Evolutionary conservation across 2,329 filamentous ascomycete genomes (phyloP).

Genomic region (Beauveria asiatica): DNA sequence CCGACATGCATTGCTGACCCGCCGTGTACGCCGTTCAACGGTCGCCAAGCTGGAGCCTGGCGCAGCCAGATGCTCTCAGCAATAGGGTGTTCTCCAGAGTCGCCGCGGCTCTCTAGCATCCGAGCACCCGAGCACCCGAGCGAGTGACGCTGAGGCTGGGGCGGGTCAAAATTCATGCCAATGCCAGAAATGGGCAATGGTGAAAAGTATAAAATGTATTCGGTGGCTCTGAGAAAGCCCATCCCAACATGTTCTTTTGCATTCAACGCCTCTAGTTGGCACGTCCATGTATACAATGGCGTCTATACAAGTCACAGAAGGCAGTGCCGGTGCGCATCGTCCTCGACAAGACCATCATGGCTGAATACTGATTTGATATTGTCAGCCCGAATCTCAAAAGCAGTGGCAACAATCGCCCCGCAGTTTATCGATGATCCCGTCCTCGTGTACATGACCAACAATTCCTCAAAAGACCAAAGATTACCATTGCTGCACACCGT

Average conservation of each 20-base stretch:
- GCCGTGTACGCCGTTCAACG: too few relatives aligned
- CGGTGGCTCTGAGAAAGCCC: background rate
- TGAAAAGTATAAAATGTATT: background rate
- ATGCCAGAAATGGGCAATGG: background rate
- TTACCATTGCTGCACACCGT: background rate
- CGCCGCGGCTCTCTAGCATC: too few relatives aligned
- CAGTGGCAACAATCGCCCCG: background rate
- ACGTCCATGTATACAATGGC: background rate
- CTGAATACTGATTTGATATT: background rate
- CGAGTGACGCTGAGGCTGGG: background rate
- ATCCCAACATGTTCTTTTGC: background rate
- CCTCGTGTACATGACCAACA: background rate
- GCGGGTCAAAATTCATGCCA: background rate
- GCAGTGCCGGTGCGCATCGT: background rate
- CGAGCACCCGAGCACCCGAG: too few relatives aligned
- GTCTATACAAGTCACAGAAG: background rate
- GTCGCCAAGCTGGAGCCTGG: too few relatives aligned
- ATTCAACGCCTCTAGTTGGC: background rate
- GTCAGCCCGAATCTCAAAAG: background rate
- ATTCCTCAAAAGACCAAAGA: background rate
- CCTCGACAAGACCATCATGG: too few relatives aligned
- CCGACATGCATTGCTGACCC: too few relatives aligned
- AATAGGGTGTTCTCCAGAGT: too few relatives aligned
- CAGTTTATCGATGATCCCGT: conserved; percentile 19
- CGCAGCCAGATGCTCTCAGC: too few relatives aligned